Base-by-base conservation (phyloP, 768 basidiomycete species). In the Amanita pseudoporphyria region DNA sequence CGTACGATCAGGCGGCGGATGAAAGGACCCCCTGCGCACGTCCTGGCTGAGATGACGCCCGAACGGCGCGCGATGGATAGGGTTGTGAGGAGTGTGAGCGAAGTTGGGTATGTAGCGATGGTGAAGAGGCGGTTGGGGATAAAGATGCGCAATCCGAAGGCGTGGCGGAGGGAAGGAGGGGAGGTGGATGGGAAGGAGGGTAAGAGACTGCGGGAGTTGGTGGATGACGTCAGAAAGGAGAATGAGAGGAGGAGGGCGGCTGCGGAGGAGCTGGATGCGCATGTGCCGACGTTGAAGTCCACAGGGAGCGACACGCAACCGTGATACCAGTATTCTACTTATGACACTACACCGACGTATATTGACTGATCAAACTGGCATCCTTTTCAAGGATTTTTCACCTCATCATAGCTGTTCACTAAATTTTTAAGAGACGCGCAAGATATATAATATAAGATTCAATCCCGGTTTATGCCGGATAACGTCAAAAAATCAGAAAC, bases 31-130 rank as follows among this genome's bases (percentile, higher is more conserved):
- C 87, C 89, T 0, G 77, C 84, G 0, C 79, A 80, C 54, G 54
- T 84, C 3, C 66, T 80, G 2, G 63, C 60, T 18, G 66, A 58
- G 51, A 79, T 87, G 79, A 67, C 75, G 0, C 65, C 69, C 1
- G 58, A 70, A 54, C 63, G 74, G 51, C 70, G 68, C 51, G 63
- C 60, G 45, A 59, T 69, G 61, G 84, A 87, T 53, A 66, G 63
- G 53, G 63, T 83, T 4, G 68, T 71, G 45, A 63, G 78, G 32
- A 71, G 69, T 33, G 69, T 77, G 2, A 74, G 81, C 47, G 79
- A 82, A 61, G 84, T 76, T 0, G 88, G 88, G 12, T 89, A 87
- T 61, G 73, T 80, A 2, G 87, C 76, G n/a, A 57, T 64, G 58
- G 69, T 82, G 44, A 91, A 89, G 67, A 65, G 65, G 51, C 64